Percentiles rank a stretch among this genome's conserved stretches.
phyloP scores from a whole-genome alignment of 805 yeast species.

The Scheffersomyces lignosus region DNA sequence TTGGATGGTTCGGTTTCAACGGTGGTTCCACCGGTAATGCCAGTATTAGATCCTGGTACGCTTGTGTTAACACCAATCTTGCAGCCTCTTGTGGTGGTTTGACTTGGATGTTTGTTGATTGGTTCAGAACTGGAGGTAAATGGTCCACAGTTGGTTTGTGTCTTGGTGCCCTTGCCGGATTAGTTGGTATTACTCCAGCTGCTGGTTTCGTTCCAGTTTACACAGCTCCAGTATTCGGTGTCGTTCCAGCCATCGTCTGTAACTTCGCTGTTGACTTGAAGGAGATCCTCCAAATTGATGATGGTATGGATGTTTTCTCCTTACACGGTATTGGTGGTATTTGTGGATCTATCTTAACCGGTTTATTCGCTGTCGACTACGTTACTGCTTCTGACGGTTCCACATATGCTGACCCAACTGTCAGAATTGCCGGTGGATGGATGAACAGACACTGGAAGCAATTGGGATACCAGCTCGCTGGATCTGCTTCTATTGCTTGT shows the following conservation, averaged over 20 bases:
- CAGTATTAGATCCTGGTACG: slow-evolving; percentile 90
- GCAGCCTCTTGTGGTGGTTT: slow-evolving; percentile 94
- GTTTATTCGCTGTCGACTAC: slow-evolving; percentile 89
- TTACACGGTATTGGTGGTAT: slow-evolving; percentile 94
- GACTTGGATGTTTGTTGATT: slow-evolving; percentile 92
- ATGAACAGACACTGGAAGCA: slow-evolving; percentile 78
- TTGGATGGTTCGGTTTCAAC: slow-evolving; percentile 99
- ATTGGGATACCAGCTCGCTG: slow-evolving; percentile 83
- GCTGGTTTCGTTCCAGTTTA: slow-evolving; percentile 96
- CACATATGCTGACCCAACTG: slow-evolving; percentile 29
- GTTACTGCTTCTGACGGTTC: slow-evolving; percentile 81
- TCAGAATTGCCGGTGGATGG: slow-evolving; percentile 77
- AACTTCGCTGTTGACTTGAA: slow-evolving; percentile 86
- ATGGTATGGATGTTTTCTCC: slow-evolving; percentile 93
- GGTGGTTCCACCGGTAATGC: slow-evolving; percentile 98
- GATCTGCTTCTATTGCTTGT: slow-evolving; percentile 62
- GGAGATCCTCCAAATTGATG: slow-evolving; percentile 72
- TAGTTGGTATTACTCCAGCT: slow-evolving; percentile 95
- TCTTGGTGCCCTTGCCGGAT: slow-evolving; percentile 90
- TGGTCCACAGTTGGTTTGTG: slow-evolving; percentile 95
- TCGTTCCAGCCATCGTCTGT: slow-evolving; percentile 72
- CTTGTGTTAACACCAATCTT: slow-evolving; percentile 86
- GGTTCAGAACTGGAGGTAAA: slow-evolving; percentile 78
- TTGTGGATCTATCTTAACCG: slow-evolving; percentile 80
- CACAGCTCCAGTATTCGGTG: slow-evolving; percentile 83